Conservation (phyloP, 1,139 yeast species). For the Entelexis sorbosivorans region DNA sequence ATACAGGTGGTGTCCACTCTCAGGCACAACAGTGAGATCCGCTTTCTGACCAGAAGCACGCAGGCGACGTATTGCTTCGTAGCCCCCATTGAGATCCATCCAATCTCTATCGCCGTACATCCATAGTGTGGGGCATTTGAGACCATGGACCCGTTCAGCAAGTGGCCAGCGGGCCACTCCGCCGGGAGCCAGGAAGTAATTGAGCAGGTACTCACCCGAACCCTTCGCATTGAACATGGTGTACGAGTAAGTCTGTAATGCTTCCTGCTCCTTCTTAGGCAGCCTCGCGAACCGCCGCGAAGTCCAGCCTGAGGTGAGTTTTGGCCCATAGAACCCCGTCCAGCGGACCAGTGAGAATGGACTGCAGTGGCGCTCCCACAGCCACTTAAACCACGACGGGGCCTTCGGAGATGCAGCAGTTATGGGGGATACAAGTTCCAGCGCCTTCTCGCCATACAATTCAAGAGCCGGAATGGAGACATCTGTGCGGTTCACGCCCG, state of each 20-base stretch:
- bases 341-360: constrained; percentile 34
- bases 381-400: constrained; percentile 29
- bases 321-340: constrained; percentile 36
- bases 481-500: constrained; percentile 49
- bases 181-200: constrained; percentile 56
- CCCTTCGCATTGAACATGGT: constrained; percentile 50
- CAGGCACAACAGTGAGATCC: constrained; percentile 38
- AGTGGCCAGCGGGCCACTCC: constrained; percentile 71
- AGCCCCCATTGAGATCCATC: constrained; percentile 73
- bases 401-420: constrained; percentile 7
- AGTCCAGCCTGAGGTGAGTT: constrained; percentile 35
- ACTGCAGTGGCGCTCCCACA: constrained; percentile 35
- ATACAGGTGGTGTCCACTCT: constrained; percentile 72
- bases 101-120: constrained; percentile 78
- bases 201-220: constrained; percentile 54
- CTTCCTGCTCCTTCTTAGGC: constrained; percentile 24
- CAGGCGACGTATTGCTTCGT: constrained; percentile 38
- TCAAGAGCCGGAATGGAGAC: constrained; percentile 26
- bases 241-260: constrained; percentile 48
- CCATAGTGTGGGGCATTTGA: constrained; percentile 41
- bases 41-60: constrained; percentile 33
- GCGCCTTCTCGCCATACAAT: constrained; percentile 12
- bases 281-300: constrained; percentile 32
- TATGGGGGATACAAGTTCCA: constrained; percentile 1
- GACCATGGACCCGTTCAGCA: constrained; percentile 44